Evolutionary conservation across 805 yeast genomes (phyloP).

Genomic region (Teunomyces lycoperdinae): DNA sequence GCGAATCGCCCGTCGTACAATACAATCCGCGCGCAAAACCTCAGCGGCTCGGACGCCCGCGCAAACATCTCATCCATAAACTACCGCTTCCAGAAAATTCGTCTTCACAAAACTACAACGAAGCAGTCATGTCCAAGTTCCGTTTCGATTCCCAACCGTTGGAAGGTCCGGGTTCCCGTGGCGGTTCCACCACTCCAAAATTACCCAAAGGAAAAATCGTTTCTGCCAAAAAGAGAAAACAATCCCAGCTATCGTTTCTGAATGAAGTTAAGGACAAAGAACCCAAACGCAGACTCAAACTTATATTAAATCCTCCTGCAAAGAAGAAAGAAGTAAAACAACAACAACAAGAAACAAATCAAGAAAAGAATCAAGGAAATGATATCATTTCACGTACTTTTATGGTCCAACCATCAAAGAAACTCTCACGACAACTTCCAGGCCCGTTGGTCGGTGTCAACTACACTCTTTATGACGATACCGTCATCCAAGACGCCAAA

Average conservation of each 20-base stretch:
- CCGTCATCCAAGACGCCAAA: slow-evolving; percentile 18
- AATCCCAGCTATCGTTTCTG: slow-evolving; percentile 7
- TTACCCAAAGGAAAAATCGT: slow-evolving; percentile 27
- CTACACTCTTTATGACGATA: slow-evolving; percentile 39
- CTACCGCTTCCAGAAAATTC: slow-evolving; percentile 19
- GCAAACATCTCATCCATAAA: slow-evolving; percentile 22
- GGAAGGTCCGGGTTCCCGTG: slow-evolving; percentile 40
- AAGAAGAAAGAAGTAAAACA: not conserved
- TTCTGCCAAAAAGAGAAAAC: slow-evolving; percentile 21
- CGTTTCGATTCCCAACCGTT: slow-evolving; percentile 33
- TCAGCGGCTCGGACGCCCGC: slow-evolving; percentile 35
- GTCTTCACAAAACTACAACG: slow-evolving; percentile 26
- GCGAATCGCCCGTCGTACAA: slow-evolving; percentile 19
- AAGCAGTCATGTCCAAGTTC: slow-evolving; percentile 30
- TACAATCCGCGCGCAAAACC: slow-evolving; percentile 31
- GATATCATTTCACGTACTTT: slow-evolving; percentile 25
- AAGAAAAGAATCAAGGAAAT: not conserved
- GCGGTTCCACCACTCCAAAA: slow-evolving; percentile 25
- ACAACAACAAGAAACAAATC: slow-evolving; percentile 2
- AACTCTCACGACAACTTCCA: slow-evolving; percentile 33
- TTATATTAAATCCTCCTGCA: not conserved
- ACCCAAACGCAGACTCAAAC: not conserved
- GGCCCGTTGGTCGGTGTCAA: slow-evolving; percentile 37
- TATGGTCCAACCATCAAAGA: slow-evolving; percentile 24
- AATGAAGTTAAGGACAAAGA: not conserved